Evolutionary conservation across 2,329 filamentous ascomycete species (phyloP).

Genomic region (Diaporthe sp.): DNA sequence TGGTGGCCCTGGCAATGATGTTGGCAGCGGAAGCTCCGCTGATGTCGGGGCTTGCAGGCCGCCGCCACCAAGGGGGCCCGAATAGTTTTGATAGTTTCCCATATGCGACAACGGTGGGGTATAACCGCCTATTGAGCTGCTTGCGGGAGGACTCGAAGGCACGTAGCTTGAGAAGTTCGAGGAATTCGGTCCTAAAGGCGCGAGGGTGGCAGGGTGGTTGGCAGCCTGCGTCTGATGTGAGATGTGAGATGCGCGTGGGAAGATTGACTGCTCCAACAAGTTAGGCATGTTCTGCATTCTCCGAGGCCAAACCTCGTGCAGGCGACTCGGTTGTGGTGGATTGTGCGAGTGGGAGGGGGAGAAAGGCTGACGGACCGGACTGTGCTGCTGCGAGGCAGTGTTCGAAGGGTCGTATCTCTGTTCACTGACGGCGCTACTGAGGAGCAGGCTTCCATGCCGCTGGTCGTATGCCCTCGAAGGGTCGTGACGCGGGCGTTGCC

Average conservation of each 20-base stretch:
- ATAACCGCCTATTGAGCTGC: constrained; percentile 3
- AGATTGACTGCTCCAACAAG: constrained; percentile 23
- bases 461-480: constrained; percentile 44
- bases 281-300: constrained; percentile 13
- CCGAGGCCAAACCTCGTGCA: constrained; percentile 9
- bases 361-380: constrained; percentile 19
- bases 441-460: constrained; percentile 45
- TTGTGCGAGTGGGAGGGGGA: background rate
- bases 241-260: constrained; percentile 4
- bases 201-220: constrained; percentile 17
- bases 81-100: constrained; percentile 15
- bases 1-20: constrained; percentile 12
- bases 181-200: constrained; percentile 10
- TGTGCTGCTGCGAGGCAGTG: constrained; percentile 26
- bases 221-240: constrained; percentile 7
- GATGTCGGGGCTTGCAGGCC: constrained; percentile 18
- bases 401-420: constrained; percentile 14
- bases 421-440: constrained; percentile 2
- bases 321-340: background rate
- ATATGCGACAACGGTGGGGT: background rate
- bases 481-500: constrained; percentile 48
- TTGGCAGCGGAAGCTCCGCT: constrained; percentile 9
- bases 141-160: background rate
- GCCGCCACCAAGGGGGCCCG: constrained; percentile 1
- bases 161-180: constrained; percentile 12